phyloP scores from a whole-genome alignment of 768 basidiomycete genomes.

The Asterophora parasitica region DNA sequence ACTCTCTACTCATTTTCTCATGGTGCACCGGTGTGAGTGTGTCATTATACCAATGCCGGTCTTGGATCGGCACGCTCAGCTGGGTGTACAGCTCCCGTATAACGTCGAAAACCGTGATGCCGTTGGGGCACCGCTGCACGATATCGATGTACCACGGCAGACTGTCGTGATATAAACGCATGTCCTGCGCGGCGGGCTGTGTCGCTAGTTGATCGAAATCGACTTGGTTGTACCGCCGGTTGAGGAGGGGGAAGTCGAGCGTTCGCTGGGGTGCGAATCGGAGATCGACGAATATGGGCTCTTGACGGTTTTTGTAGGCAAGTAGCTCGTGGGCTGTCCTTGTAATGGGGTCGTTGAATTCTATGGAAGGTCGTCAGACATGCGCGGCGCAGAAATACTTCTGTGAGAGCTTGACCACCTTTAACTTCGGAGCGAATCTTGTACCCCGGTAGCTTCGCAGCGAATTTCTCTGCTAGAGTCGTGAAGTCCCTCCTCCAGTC shows the following conservation, averaged over 20 bases:
- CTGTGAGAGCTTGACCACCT: too few relatives aligned
- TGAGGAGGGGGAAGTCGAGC: slow-evolving; percentile 41
- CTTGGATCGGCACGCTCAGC: slow-evolving; percentile 41
- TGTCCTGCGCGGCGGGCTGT: slow-evolving; percentile 40
- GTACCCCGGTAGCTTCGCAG: slow-evolving; percentile 23
- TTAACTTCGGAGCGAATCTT: slow-evolving; percentile 28
- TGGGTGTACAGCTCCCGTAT: slow-evolving; percentile 40
- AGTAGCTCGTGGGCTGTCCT: slow-evolving; percentile 28
- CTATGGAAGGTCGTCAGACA: slow-evolving; percentile 7
- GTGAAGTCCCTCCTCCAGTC: slow-evolving; percentile 42
- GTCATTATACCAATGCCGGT: slow-evolving; percentile 55
- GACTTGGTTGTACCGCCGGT: slow-evolving; percentile 36
- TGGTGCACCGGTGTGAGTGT: slow-evolving; percentile 45
- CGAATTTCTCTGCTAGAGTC: slow-evolving; percentile 21
- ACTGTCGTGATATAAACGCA: slow-evolving; percentile 53
- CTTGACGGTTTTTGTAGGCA: slow-evolving; percentile 21
- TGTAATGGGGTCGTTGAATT: slow-evolving; percentile 24
- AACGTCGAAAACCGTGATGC: slow-evolving; percentile 57
- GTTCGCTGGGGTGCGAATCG: slow-evolving; percentile 31
- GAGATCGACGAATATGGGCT: slow-evolving; percentile 46
- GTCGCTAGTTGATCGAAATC: slow-evolving; percentile 55
- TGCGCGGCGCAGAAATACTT: too few relatives aligned
- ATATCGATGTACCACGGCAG: slow-evolving; percentile 71
- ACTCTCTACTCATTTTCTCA: slow-evolving; percentile 39
- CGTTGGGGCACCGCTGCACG: slow-evolving; percentile 36